Evolutionary conservation across 164 flowering plant genomes (phyloP).

Genomic region (grape (Vitis vinifera)): DNA sequence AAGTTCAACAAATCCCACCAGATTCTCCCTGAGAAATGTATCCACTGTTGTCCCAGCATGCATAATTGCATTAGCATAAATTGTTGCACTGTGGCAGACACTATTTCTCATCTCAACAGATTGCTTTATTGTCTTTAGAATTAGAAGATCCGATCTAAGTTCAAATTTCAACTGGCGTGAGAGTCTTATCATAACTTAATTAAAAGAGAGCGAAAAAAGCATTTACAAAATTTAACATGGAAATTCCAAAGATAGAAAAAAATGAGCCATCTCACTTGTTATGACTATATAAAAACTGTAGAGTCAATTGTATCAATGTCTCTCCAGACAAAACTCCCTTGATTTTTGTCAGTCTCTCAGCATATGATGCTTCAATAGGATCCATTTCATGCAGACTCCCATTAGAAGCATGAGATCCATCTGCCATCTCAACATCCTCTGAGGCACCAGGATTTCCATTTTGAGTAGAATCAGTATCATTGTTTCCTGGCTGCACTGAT

Average conservation of each 20-base stretch:
- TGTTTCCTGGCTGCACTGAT: conserved; percentile 30
- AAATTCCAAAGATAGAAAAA: neutral
- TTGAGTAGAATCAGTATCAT: conserved; percentile 39
- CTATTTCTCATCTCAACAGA: conserved; percentile 96
- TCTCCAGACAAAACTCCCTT: conserved; percentile 87
- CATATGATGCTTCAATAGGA: conserved; percentile 53
- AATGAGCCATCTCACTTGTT: conserved; percentile 56
- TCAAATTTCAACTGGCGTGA: conserved; percentile 10
- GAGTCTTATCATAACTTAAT: neutral
- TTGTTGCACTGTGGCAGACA: conserved; percentile 96
- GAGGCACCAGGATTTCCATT: conserved; percentile 38
- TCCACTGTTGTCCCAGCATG: conserved; percentile 98
- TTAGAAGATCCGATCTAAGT: conserved; percentile 81
- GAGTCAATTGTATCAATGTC: conserved; percentile 83
- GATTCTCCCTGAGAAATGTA: conserved; percentile 87
- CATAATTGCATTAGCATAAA: conserved; percentile 94
- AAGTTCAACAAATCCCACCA: conserved; percentile 39
- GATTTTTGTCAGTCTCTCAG: conserved; percentile 67
- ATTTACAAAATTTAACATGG: neutral
- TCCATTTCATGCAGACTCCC: conserved; percentile 31
- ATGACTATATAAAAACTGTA: conserved; percentile 85
- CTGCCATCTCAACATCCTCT: conserved; percentile 69
- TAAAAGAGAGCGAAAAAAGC: neutral
- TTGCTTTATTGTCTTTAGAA: conserved; percentile 89
- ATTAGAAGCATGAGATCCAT: conserved; percentile 44